A percentile compares a stretch with the other conserved stretches of the same genome.
Evolutionary conservation across 345 rosid species (phyloP).

Genomic region (Gossypium herbaceum): DNA sequence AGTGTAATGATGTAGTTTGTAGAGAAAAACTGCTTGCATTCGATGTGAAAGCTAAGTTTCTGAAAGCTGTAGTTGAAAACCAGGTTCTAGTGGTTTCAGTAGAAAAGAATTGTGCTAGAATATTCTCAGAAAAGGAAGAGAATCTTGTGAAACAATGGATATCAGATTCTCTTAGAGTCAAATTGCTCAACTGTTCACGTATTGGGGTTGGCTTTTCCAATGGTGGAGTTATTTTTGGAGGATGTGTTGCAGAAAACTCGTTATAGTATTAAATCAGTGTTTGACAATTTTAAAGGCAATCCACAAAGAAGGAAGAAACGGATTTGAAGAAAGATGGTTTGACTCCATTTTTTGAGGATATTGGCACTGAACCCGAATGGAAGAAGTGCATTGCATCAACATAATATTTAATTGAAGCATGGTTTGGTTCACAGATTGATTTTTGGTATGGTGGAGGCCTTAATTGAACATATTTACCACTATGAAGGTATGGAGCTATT

Average conservation of each 20-base stretch:
- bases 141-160: too few relatives aligned
- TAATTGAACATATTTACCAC: not conserved
- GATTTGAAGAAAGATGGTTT: not conserved
- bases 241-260: too few relatives aligned
- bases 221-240: too few relatives aligned
- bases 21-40: not conserved
- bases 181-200: too few relatives aligned
- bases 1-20: not conserved
- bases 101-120: not conserved
- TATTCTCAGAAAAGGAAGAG: not conserved
- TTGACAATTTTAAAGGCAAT: too few relatives aligned
- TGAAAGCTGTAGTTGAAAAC: not conserved
- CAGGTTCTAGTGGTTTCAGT: not conserved
- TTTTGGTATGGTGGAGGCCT: not conserved
- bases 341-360: not conserved
- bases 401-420: not conserved
- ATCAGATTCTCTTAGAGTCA: too few relatives aligned
- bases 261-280: too few relatives aligned
- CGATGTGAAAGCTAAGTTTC: not conserved
- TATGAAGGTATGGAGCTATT: not conserved
- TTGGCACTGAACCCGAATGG: not conserved
- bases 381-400: not conserved
- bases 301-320: not conserved
- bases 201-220: too few relatives aligned
- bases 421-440: not conserved